Evolutionary conservation across 2,329 filamentous ascomycete species (phyloP), one percentile per base, ranked within the genome.

Genomic region (Colletotrichum tabaci): DNA sequence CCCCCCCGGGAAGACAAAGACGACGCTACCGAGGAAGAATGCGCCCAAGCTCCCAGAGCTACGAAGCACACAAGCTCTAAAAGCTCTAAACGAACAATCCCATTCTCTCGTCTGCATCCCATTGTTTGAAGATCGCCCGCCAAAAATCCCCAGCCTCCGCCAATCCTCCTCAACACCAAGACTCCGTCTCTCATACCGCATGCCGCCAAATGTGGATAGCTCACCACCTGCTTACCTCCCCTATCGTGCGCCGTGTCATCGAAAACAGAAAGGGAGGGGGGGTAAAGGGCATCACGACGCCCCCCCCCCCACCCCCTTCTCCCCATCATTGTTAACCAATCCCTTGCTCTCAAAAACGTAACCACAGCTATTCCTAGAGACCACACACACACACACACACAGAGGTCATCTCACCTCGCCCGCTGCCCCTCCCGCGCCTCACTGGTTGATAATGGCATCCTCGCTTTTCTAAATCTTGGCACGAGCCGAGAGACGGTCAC

Each of bases 111-210:
- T 40, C 52, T 15, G 52, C 52, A 26, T 26, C 15, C 52, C 0
- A 56, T 40, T 56, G 30, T 56, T 30, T 47, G 18, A 21, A 4
- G 46, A 16, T 56, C 12, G 18, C 13, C 46, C 46, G n/a, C 30
- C 16, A 8, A 30, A 52, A 52, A 15, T 16, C 26, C 9, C 7
- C 6, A 53, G 26, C 26, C 26, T 18, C 30, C 30, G 16, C 3
- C 2, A n/a, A 18, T n/a, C 18, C 50, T 26, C 26, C 26, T 26
- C 26, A 26, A 26, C 26, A 26, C 26, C 26, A 26, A 42, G n/a
- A 47, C 16, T 38, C 58, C 58, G 58, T 35, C 58, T 49, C 44
- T 49, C 30, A 8, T 21, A 61, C 58, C 44, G 58, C 58, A 49
- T 61, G 58, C n/a, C 44, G 26, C 58, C 35, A 26, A 49, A 4